Evolutionary conservation across 768 basidiomycete genomes (phyloP), one percentile per base, ranked within the genome.

Genomic region (Auricularia sp.): DNA sequence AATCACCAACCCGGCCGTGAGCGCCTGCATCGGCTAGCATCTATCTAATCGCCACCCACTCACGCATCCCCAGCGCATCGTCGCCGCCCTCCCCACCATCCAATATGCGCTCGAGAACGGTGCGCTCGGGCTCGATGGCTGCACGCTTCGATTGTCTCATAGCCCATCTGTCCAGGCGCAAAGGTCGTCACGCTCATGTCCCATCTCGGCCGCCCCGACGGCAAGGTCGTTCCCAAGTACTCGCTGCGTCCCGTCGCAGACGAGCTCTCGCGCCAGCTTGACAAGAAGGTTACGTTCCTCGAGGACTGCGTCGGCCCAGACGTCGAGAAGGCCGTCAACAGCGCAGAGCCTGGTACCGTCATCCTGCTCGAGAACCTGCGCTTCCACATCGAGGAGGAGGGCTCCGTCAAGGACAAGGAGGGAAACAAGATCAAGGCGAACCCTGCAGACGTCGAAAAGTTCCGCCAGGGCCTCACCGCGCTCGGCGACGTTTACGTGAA

Each of bases 331-430:
- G 83, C 86, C 56, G 89, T 97, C 67, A 81, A 84, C 69, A 78
- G 74, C 51, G 87, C 90, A 4, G 71, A 83, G 36, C 69, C 77
- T 53, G 90, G 95, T 61, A 81, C 89, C 53, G 76, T 93, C 70
- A 85, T 98, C 77, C 83, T 99, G 65, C 86, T 99, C 72, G 96
- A 99, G 79, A 99, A 99, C 78, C 81, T 99, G 62, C 90, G 96
- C 66, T 99, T 97, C 86, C 93, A 98, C 77, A 93, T 93, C 68
- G 96, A 96, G 72, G 96, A 99, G 78, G 96, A 99, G 77, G 96
- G 96, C 23, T 91, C 89, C 58, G 83, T 83, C 70, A 96, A 96
- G 79, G 93, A 94, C 76, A 87, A 90, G 75, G 93, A 96, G 62
- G 93, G 94, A 60, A 85, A 87, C 71, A 99, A 99, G 82, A 89